Conservation (phyloP, 2,329 filamentous ascomycete genomes). For the Rasamsonia emersonii region DNA sequence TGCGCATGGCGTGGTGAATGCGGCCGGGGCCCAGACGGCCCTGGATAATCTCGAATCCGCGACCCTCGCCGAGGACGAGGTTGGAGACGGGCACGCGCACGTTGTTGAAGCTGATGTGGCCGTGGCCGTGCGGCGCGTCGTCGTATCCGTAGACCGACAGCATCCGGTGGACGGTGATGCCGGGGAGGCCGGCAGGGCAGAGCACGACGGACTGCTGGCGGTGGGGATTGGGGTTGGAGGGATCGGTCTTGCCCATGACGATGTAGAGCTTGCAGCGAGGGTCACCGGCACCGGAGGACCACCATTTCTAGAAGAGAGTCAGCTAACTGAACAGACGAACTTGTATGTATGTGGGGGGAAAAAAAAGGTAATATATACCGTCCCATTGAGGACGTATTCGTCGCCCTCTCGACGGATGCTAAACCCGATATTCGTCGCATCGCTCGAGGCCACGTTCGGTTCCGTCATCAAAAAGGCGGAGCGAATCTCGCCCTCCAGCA, state of each 20-base stretch:
- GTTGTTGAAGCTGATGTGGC: conserved; percentile 80
- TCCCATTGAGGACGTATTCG: conserved; percentile 84
- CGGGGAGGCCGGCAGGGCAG: conserved; percentile 70
- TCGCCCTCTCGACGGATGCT: conserved; percentile 74
- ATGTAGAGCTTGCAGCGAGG: conserved; percentile 88
- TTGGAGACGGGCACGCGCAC: conserved; percentile 77
- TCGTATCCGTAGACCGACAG: conserved; percentile 91
- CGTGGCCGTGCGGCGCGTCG: conserved; percentile 96
- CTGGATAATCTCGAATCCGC: conserved; percentile 97
- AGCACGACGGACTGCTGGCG: conserved; percentile 88
- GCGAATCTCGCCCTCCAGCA: conserved; percentile 76
- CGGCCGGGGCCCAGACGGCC: conserved; percentile 90
- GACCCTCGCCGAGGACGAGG: conserved; percentile 85
- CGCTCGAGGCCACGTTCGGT: conserved; percentile 76
- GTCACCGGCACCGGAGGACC: conserved; percentile 93
- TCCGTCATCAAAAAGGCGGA: conserved; percentile 94
- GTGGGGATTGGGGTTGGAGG: conserved; percentile 67
- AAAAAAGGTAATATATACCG: conserved; percentile 40
- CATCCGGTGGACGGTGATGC: conserved; percentile 91
- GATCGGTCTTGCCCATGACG: conserved; percentile 89
- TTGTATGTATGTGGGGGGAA: background rate
- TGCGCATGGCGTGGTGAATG: conserved; percentile 96
- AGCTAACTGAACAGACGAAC: conserved; percentile 2
- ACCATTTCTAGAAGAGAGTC: conserved; percentile 72
- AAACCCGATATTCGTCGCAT: conserved; percentile 88